Conservation (phyloP, 1,284 basidiomycete species). For the Rhodotorula sp. region DNA sequence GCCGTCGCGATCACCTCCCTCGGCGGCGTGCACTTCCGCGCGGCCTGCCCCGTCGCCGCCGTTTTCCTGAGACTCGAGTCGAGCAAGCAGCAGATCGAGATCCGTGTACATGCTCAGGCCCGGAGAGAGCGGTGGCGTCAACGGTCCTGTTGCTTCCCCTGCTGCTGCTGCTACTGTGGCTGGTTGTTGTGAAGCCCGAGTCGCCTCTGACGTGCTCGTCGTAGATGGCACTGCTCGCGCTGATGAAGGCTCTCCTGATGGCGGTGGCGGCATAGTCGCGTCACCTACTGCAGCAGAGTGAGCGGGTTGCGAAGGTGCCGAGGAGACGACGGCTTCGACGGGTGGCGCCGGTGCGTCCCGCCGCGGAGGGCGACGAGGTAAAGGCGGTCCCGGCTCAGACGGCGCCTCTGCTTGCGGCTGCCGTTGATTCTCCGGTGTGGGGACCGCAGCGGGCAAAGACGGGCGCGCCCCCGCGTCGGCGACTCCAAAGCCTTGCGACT, state of each 20-base stretch:
- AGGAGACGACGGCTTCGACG: no score
- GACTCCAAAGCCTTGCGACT: background rate
- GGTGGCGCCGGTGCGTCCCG: background rate
- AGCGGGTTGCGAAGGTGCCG: background rate
- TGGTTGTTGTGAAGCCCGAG: no score
- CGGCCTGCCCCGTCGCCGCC: background rate
- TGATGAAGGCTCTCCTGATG: no score
- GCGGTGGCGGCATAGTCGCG: no score
- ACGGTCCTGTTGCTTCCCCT: background rate
- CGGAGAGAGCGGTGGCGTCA: background rate
- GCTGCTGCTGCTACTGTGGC: no score
- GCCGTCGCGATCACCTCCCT: background rate
- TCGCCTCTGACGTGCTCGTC: no score
- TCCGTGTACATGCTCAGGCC: conserved; percentile 37
- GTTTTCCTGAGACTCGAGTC: conserved; percentile 25
- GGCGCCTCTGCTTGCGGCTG: background rate
- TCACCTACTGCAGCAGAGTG: background rate
- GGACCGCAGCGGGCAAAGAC: no score
- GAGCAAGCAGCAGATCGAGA: conserved; percentile 35
- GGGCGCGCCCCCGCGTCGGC: background rate
- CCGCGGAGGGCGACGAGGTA: conserved; percentile 17
- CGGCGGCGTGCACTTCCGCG: background rate
- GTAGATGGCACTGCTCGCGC: no score
- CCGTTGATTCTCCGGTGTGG: background rate
- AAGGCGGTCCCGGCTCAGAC: conserved; percentile 18